These are phyloP conservation scores for Bocquillonia castaneifolia DNA, from an alignment of 441 rosid species.

Conservation along the genomic window DNA sequence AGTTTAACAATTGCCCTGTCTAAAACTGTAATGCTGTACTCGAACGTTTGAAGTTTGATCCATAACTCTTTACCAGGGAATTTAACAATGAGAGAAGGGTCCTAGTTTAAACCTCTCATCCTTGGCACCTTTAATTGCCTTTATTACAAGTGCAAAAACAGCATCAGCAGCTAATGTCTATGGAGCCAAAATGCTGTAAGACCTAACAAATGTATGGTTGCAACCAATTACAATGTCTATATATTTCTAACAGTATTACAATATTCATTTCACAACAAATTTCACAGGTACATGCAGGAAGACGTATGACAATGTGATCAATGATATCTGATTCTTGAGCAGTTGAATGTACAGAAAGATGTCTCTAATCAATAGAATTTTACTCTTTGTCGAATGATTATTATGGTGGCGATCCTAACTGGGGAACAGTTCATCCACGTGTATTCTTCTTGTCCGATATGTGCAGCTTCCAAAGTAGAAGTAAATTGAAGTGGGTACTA, in stretches of 20 bases:
- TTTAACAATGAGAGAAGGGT: too few species aligned
- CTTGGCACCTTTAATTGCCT: too few species aligned
- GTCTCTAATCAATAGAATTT: constrained; percentile 17
- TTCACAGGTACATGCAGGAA: not conserved
- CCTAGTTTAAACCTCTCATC: too few species aligned
- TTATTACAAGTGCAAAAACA: too few species aligned
- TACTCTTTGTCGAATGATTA: constrained; percentile 8
- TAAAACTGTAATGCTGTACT: too few species aligned
- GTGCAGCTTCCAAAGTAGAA: constrained; percentile 22
- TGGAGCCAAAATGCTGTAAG: not conserved
- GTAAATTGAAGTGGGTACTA: not conserved
- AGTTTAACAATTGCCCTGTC: too few species aligned
- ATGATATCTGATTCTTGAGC: constrained; percentile 8
- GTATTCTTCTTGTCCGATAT: constrained; percentile 7
- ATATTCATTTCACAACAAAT: constrained; percentile 2
- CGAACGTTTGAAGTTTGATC: too few species aligned
- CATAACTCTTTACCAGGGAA: too few species aligned
- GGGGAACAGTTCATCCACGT: constrained; percentile 20
- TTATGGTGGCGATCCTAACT: constrained; percentile 8
- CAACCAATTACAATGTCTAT: constrained; percentile 6
- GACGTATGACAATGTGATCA: not conserved
- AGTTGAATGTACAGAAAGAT: constrained; percentile 17
- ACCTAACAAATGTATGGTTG: not conserved
- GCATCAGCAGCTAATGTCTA: not conserved
- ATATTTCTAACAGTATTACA: constrained; percentile 5